Percentiles rank a stretch among this genome's conserved stretches.
Conservation (phyloP, 345 rosid genomes). For the Firmiana major region DNA sequence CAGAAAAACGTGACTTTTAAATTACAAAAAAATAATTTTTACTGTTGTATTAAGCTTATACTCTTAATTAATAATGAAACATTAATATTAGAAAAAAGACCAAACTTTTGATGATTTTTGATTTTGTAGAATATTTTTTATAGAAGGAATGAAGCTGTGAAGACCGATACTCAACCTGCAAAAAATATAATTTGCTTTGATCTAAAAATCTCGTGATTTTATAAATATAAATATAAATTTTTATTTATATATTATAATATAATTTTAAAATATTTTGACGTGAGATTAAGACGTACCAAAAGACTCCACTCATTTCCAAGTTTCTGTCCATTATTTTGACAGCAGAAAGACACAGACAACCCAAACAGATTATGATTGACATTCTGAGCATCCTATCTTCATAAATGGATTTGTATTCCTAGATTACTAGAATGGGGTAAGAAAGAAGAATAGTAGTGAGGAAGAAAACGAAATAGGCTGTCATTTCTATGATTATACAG, state of each 20-base stretch:
- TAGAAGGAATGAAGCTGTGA: too few relatives aligned
- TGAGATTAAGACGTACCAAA: too few relatives aligned
- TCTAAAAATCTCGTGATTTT: too few relatives aligned
- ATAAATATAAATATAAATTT: too few relatives aligned
- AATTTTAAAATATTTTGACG: too few relatives aligned
- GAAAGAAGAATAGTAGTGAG: not conserved
- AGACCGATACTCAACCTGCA: too few relatives aligned
- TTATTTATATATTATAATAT: too few relatives aligned
- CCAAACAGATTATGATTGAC: conserved; percentile 22
- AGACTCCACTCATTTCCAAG: conserved; percentile 7
- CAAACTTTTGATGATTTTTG: not conserved
- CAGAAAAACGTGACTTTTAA: too few relatives aligned
- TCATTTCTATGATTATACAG: not conserved
- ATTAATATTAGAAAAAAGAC: not conserved
- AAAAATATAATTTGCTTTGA: too few relatives aligned
- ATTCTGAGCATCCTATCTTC: conserved; percentile 16
- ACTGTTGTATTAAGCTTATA: too few relatives aligned
- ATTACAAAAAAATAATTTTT: too few relatives aligned
- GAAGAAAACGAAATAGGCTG: not conserved
- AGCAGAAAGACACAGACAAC: conserved; percentile 14
- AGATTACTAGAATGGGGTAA: not conserved
- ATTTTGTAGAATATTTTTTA: not conserved
- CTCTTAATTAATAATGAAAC: not conserved
- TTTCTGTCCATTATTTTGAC: not conserved
- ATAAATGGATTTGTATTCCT: conserved; percentile 13